Percentiles rank a stretch among this genome's conserved stretches.
Conservation (phyloP, 163 green algal species). For the Scenedesmus sp. region DNA sequence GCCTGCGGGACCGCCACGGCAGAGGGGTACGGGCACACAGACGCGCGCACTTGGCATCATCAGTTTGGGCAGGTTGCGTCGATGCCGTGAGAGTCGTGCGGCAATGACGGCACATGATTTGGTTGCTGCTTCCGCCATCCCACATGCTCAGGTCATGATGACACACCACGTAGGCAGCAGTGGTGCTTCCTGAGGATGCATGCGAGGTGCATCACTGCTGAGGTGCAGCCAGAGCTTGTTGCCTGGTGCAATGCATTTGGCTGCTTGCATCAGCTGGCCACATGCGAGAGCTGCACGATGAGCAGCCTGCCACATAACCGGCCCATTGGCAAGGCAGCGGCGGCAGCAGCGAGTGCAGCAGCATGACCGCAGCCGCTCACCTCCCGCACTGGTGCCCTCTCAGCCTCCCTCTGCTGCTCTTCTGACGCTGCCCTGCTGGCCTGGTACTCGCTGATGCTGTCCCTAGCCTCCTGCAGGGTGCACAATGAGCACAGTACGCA, state of each 20-base stretch:
- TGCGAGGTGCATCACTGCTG: background rate
- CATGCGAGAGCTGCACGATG: background rate
- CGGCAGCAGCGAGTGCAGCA: background rate
- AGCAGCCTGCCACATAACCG: background rate
- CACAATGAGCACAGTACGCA: background rate
- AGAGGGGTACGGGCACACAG: background rate
- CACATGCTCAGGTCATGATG: too few relatives aligned
- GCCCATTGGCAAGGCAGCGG: background rate
- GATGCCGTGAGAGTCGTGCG: background rate
- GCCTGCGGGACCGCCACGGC: background rate
- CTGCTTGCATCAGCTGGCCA: background rate
- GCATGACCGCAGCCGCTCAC: background rate
- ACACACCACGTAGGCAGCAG: too few relatives aligned
- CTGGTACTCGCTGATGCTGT: conserved; percentile 22
- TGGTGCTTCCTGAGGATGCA: background rate
- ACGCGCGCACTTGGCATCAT: background rate
- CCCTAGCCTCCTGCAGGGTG: conserved; percentile 34
- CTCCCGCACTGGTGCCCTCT: conserved; percentile 3
- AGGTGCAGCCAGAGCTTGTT: background rate
- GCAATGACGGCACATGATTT: too few relatives aligned
- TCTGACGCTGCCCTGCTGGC: background rate
- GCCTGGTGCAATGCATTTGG: background rate
- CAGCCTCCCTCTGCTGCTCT: background rate
- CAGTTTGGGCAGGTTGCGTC: too few relatives aligned
- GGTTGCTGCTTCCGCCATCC: too few relatives aligned